A percentile compares a stretch with the other conserved stretches of the same genome.
Evolutionary conservation across 176 grass and related monocot genomes (phyloP).

Genomic region (Triticum monococcum): DNA sequence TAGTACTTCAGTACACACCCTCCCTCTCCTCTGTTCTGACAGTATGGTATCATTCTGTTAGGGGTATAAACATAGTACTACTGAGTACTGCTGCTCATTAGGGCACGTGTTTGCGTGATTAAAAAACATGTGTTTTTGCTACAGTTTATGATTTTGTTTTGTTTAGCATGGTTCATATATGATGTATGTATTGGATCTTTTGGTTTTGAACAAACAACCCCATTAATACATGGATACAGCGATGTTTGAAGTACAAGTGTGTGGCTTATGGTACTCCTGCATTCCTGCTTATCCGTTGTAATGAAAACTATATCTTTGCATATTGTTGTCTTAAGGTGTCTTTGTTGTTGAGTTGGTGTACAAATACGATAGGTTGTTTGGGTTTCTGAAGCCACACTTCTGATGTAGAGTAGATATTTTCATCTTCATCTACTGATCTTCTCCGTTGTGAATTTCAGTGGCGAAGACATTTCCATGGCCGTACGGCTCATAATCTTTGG

Average conservation of each 20-base stretch:
- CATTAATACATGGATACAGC: background rate
- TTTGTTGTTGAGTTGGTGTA: background rate
- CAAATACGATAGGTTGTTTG: background rate
- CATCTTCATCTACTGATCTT: background rate
- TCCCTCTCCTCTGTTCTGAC: background rate
- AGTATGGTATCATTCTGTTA: background rate
- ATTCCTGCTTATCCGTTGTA: background rate
- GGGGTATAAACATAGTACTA: background rate
- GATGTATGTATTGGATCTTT: background rate
- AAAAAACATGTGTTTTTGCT: too few relatives aligned
- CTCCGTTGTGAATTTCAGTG: constrained; percentile 48
- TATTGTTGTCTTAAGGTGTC: background rate
- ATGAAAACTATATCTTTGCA: background rate
- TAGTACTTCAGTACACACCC: background rate
- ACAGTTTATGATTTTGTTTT: background rate
- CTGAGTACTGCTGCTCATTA: background rate
- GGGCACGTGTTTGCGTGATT: background rate
- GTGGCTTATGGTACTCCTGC: background rate
- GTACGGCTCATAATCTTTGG: constrained; percentile 34
- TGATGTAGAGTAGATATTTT: too few relatives aligned
- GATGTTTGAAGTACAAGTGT: background rate
- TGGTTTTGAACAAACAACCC: background rate
- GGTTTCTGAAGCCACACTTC: background rate
- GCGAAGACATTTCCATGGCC: constrained; percentile 50
- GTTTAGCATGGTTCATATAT: background rate